Percentiles rank a stretch among this genome's conserved stretches.
Conservation (phyloP, 2,329 filamentous ascomycete genomes). For the Epichloe gansuensis region DNA sequence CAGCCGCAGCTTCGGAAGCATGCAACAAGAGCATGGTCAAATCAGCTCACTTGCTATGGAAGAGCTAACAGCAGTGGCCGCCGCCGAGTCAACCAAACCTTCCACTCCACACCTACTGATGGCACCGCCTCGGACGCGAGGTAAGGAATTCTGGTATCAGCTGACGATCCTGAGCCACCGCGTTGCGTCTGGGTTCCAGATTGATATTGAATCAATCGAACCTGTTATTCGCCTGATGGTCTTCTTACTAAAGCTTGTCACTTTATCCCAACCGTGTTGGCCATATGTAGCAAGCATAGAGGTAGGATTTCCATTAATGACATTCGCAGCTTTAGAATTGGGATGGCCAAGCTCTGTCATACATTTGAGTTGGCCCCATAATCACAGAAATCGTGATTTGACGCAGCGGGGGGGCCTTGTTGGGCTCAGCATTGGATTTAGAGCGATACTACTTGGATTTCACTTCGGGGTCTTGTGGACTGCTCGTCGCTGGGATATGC, state of each 20-base stretch:
- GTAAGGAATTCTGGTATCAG: constrained; percentile 21
- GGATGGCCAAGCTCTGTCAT: constrained; percentile 21
- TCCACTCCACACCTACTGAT: constrained; percentile 27
- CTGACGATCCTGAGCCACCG: constrained; percentile 23
- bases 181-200: constrained; percentile 12
- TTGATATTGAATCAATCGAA: constrained; percentile 18
- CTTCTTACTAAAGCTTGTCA: constrained; percentile 56
- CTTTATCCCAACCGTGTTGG: constrained; percentile 54
- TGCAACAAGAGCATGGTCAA: not conserved
- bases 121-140: constrained; percentile 30
- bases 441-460: constrained; percentile 18
- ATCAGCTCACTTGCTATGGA: not conserved
- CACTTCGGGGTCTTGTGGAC: constrained; percentile 24
- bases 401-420: not conserved
- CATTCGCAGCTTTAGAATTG: constrained; percentile 56
- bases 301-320: constrained; percentile 53
- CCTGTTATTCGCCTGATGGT: constrained; percentile 39
- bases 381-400: not conserved
- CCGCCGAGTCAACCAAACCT: not conserved
- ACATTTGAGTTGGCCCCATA: not conserved
- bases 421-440: constrained; percentile 16
- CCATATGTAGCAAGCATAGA: constrained; percentile 55
- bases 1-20: not conserved
- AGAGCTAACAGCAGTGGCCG: not conserved
- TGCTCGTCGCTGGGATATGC: constrained; percentile 19